Conservation (phyloP, 257 asterid genomes). For the Gentiana macrophylla region DNA sequence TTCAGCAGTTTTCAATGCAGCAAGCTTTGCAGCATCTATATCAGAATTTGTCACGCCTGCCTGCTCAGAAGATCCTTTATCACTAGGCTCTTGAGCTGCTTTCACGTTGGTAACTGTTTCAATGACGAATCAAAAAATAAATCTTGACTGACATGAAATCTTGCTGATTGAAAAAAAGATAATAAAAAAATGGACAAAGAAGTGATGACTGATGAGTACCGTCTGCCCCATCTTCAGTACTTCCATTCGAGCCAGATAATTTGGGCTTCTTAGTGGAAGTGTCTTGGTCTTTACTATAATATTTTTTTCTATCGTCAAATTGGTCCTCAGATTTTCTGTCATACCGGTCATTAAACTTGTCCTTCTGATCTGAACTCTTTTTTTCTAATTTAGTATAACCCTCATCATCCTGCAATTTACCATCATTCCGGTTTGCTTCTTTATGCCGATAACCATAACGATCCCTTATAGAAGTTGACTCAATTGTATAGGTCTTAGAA, state of each 20-base stretch:
- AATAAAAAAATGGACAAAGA: not conserved
- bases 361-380: conserved; percentile 31
- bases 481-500: conserved; percentile 31
- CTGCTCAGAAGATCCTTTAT: conserved; percentile 44
- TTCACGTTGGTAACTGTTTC: conserved; percentile 7
- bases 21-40: conserved; percentile 83
- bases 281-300: conserved; percentile 29
- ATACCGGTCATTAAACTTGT: conserved; percentile 25
- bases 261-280: conserved; percentile 53
- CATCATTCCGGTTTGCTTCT: conserved; percentile 36
- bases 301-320: conserved; percentile 23
- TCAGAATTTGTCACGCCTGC: conserved; percentile 58
- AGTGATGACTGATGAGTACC: conserved; percentile 19
- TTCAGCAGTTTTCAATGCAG: conserved; percentile 97
- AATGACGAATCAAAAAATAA: conserved; percentile 2
- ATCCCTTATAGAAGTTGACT: conserved; percentile 38
- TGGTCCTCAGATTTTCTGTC: conserved; percentile 23
- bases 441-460: conserved; percentile 36
- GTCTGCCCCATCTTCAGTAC: conserved; percentile 23
- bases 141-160: not conserved
- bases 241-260: conserved; percentile 22
- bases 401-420: conserved; percentile 26
- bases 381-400: conserved; percentile 32
- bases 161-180: not conserved
- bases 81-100: conserved; percentile 14